phyloP scores from a whole-genome alignment of 495 filamentous ascomycete species.

The Aspergillus cristatus region DNA sequence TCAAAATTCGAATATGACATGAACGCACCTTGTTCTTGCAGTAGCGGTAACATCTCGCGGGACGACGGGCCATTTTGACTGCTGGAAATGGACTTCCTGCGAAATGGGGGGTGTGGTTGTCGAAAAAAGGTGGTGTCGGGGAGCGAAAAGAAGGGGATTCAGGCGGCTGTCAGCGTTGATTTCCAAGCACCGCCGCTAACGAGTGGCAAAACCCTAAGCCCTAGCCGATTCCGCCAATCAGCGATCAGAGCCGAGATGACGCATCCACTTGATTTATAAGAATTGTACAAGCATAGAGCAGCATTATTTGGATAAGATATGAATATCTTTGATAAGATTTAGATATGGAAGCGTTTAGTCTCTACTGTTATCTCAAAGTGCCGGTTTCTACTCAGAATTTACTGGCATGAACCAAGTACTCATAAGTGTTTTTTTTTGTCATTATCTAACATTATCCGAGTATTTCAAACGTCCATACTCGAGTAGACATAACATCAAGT shows the following conservation, averaged over 20 bases:
- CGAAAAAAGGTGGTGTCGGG: slow-evolving; percentile 21
- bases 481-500: slow-evolving; percentile 16
- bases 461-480: slow-evolving; percentile 6
- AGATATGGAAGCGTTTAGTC: too few species aligned
- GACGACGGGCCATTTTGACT: slow-evolving; percentile 94
- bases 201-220: slow-evolving; percentile 42
- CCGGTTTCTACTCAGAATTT: too few species aligned
- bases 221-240: slow-evolving; percentile 29
- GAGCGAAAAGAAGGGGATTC: slow-evolving; percentile 25
- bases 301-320: too few species aligned
- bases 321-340: too few species aligned
- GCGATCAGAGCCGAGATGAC: slow-evolving; percentile 2
- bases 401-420: too few species aligned
- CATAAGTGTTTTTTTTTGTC: slow-evolving; percentile 11
- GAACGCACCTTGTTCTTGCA: slow-evolving; percentile 99
- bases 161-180: slow-evolving; percentile 35
- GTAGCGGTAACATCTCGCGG: slow-evolving; percentile 99
- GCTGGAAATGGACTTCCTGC: slow-evolving; percentile 50
- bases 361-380: too few species aligned
- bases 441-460: slow-evolving; percentile 16
- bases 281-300: too few species aligned
- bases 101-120: slow-evolving; percentile 19
- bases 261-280: too few species aligned
- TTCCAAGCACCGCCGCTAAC: slow-evolving; percentile 39
- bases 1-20: slow-evolving; percentile 16